Conservation (phyloP, 1,284 basidiomycete genomes). For the Grifola frondosa region DNA sequence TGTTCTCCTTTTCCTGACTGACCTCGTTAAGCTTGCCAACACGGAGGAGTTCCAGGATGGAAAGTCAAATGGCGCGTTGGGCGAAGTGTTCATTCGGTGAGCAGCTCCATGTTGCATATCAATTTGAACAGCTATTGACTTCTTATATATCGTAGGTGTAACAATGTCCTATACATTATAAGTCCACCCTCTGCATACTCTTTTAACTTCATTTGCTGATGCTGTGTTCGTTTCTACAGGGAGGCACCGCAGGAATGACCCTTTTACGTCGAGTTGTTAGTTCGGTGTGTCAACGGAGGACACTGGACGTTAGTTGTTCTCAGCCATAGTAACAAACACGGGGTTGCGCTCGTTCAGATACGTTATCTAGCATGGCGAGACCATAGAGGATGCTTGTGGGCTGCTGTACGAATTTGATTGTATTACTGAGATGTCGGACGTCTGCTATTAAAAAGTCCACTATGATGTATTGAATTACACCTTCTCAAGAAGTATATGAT, state of each 20-base stretch:
- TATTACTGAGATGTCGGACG: no score
- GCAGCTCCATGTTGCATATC: constrained; percentile 26
- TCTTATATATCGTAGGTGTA: constrained; percentile 51
- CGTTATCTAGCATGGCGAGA: no score
- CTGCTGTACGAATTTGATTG: no score
- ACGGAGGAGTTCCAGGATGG: constrained; percentile 99
- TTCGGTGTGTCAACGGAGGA: no score
- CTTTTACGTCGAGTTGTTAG: no score
- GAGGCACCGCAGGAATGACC: constrained; percentile 61
- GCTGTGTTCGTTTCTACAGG: constrained; percentile 51
- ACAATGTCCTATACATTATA: constrained; percentile 94
- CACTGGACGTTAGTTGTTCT: no score
- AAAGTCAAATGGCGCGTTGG: constrained; percentile 91
- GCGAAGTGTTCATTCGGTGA: constrained; percentile 97
- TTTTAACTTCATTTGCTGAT: constrained; percentile 33
- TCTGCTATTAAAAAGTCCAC: no score
- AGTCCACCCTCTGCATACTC: constrained; percentile 40
- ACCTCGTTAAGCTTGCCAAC: constrained; percentile 82
- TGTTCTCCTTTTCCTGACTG: constrained; percentile 4
- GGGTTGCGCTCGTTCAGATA: no score
- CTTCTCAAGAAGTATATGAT: no score
- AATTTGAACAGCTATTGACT: constrained; percentile 2
- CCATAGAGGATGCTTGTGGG: no score
- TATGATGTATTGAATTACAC: no score
- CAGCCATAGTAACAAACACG: no score